Evolutionary conservation across 1,284 basidiomycete species (phyloP).

Genomic region (Rhodofomes roseus): DNA sequence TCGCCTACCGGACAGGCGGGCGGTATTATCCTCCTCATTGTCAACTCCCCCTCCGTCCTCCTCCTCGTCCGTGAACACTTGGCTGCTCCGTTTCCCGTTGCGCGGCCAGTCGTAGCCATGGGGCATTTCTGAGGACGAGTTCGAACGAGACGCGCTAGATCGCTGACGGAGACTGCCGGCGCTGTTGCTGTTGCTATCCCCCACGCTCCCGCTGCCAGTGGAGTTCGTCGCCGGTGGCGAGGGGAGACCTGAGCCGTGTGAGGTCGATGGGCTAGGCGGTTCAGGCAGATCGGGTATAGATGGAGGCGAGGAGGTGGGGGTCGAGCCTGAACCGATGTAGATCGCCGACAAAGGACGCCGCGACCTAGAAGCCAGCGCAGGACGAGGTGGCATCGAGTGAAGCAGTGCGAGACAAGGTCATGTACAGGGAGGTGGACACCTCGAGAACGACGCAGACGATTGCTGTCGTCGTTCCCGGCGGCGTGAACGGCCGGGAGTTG

Average conservation of each 20-base stretch:
- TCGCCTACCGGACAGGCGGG: slow-evolving; percentile 44
- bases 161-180: slow-evolving; percentile 43
- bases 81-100: slow-evolving; percentile 23
- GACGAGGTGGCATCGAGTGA: slow-evolving; percentile 33
- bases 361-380: slow-evolving; percentile 27
- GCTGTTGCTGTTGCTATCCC: slow-evolving; percentile 51
- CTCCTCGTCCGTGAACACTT: slow-evolving; percentile 31
- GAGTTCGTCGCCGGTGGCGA: slow-evolving; percentile 80
- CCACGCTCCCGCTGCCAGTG: slow-evolving; percentile 72
- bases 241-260: slow-evolving; percentile 59
- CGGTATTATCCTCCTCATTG: slow-evolving; percentile 62
- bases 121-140: slow-evolving; percentile 29
- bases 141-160: slow-evolving; percentile 24
- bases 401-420: slow-evolving; percentile 20
- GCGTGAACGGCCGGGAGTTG: slow-evolving; percentile 18
- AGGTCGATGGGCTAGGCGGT: slow-evolving; percentile 57
- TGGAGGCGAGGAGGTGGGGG: slow-evolving; percentile 28
- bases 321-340: slow-evolving; percentile 36
- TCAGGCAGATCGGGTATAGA: slow-evolving; percentile 63
- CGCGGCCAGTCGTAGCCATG: slow-evolving; percentile 29
- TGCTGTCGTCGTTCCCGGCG: slow-evolving; percentile 23
- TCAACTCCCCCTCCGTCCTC: slow-evolving; percentile 36
- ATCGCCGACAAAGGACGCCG: slow-evolving; percentile 44
- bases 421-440: slow-evolving; percentile 19
- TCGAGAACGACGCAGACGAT: slow-evolving; percentile 18